phyloP scores from a whole-genome alignment of 352 stramenopile genomes.

The Achlya hypogyna region DNA sequence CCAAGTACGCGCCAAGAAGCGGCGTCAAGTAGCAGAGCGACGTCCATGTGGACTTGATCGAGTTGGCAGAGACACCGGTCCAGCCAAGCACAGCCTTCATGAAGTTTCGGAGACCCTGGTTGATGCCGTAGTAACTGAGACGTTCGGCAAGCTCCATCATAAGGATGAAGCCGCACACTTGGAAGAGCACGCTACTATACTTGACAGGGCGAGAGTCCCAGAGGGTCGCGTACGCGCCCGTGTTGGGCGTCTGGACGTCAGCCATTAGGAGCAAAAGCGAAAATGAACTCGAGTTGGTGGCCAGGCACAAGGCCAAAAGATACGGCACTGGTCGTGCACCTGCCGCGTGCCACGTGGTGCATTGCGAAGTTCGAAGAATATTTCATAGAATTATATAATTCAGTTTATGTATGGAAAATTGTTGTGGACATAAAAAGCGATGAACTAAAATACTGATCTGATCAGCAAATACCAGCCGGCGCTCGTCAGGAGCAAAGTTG shows the following conservation, averaged over 20 bases:
- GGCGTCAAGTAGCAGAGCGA: slow-evolving; percentile 52
- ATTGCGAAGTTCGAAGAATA: too few relatives aligned
- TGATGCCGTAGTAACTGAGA: slow-evolving; percentile 47
- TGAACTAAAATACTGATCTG: too few relatives aligned
- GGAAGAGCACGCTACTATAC: slow-evolving; percentile 40
- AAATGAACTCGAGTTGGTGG: not conserved
- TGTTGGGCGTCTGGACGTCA: not conserved
- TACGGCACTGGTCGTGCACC: not conserved
- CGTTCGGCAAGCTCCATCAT: slow-evolving; percentile 52
- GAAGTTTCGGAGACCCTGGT: slow-evolving; percentile 56
- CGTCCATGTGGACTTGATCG: slow-evolving; percentile 58
- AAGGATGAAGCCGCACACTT: slow-evolving; percentile 55
- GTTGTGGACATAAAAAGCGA: too few relatives aligned
- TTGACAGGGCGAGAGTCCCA: slow-evolving; percentile 39
- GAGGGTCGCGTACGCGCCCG: slow-evolving; percentile 21
- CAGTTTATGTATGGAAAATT: too few relatives aligned
- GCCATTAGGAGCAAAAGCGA: not conserved
- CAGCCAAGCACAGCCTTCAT: slow-evolving; percentile 43
- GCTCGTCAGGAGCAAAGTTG: too few relatives aligned
- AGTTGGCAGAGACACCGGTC: slow-evolving; percentile 41
- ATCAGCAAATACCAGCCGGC: too few relatives aligned
- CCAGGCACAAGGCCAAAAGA: not conserved
- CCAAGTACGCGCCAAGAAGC: slow-evolving; percentile 46
- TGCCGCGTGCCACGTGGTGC: too few relatives aligned
- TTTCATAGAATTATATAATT: too few relatives aligned